Conservation (phyloP, 2,329 filamentous ascomycete species). For the Fusarium staphyleae region DNA sequence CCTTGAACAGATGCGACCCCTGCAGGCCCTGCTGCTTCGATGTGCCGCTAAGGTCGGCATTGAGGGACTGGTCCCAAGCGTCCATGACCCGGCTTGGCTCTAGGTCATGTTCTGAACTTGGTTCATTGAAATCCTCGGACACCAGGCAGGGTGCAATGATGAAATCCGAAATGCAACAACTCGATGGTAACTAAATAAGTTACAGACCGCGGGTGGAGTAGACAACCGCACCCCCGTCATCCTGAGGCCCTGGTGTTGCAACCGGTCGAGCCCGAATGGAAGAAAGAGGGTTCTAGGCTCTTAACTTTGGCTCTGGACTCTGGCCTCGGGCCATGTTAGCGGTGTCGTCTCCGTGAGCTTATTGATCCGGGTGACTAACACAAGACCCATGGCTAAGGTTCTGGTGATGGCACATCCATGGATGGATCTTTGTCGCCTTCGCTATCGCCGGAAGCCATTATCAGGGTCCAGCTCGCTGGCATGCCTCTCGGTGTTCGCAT, state of each 20-base stretch:
- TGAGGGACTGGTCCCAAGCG: constrained; percentile 2
- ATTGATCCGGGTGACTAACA: constrained; percentile 10
- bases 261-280: constrained; percentile 8
- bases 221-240: constrained; percentile 15
- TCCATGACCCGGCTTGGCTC: constrained; percentile 5
- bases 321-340: constrained; percentile 8
- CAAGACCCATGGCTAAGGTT: constrained; percentile 3
- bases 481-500: neutral
- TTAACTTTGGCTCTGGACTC: constrained; percentile 5
- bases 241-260: constrained; percentile 20
- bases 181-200: neutral
- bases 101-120: neutral
- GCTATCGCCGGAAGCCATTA: constrained; percentile 15
- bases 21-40: constrained; percentile 1
- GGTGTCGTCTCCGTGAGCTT: constrained; percentile 13
- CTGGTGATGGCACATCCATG: neutral
- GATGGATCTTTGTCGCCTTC: constrained; percentile 5
- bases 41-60: constrained; percentile 15
- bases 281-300: constrained; percentile 26
- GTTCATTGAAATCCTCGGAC: neutral
- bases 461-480: constrained; percentile 28
- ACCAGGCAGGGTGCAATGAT: neutral
- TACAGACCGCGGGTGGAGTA: neutral
- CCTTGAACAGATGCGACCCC: neutral
- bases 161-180: neutral